A percentile compares a stretch with the other conserved stretches of the same genome.
Conservation (phyloP, 306 rosid species). For the Citrullus mucosospermus region DNA sequence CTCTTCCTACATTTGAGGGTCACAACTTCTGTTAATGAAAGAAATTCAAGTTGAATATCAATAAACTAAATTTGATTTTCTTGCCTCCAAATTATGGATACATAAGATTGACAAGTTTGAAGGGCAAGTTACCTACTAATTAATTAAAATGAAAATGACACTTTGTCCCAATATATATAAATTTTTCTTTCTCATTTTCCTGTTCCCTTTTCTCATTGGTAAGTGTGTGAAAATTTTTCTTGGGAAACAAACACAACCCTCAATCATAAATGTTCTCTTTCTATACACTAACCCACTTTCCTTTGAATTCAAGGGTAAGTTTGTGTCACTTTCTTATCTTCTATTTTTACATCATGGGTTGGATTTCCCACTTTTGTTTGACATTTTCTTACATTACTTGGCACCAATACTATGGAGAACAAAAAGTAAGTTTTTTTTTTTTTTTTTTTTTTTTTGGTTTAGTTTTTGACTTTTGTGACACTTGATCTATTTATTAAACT, state of each 20-base stretch:
- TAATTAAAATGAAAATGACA: not conserved
- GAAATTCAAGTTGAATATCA: too few relatives aligned
- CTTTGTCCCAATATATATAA: not conserved
- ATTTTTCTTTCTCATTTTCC: not conserved
- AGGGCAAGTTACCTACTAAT: not conserved
- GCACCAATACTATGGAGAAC: not conserved
- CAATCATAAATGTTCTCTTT: not conserved
- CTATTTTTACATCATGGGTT: not conserved
- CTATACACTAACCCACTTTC: not conserved
- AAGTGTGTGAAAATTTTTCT: not conserved
- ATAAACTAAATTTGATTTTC: not conserved
- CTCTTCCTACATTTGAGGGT: too few relatives aligned
- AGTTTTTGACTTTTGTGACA: not conserved
- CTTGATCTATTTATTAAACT: not conserved
- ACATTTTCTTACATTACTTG: slow-evolving; percentile 2
- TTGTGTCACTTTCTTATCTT: slow-evolving; percentile 9
- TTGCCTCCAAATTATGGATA: not conserved
- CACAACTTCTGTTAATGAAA: too few relatives aligned
- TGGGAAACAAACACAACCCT: slow-evolving; percentile 9
- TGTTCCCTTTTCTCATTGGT: not conserved
- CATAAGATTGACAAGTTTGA: not conserved
- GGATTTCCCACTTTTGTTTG: not conserved
- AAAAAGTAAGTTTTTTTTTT: not conserved
- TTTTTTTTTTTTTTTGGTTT: not conserved
- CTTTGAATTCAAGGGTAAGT: slow-evolving; percentile 9